Base-by-base conservation (phyloP, 176 grass and related monocot species). In the Cenchrus fungigraminus region DNA sequence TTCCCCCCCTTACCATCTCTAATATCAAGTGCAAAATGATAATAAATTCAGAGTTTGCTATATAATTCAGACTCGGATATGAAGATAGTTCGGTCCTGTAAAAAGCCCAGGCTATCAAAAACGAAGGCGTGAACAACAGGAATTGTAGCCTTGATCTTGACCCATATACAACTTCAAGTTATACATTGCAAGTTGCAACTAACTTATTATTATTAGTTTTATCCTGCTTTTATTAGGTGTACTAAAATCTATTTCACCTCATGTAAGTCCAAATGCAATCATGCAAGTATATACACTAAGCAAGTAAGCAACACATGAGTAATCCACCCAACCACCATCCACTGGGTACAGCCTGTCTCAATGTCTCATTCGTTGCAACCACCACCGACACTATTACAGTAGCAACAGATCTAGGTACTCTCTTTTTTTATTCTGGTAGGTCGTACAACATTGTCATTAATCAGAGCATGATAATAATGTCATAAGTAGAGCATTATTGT, bases 331-430 rank as follows among this genome's bases (percentile, higher is more conserved):
- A 54, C 89, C 17, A 90, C 68, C 84, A 74, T 44, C 80, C 50
- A 87, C 59, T 74, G 20, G 84, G 59, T 53, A 64, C 80, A 83
- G 80, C 50, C 80, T 83, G 56, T 74, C 68, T 45, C 15, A 40
- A 58, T 80, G 84, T 84, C 84, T 83, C 75, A 74, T 84, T 61
- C 61, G n/a, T 40, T 13, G 12, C 69, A 91, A 67, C 68, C 68
- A 87, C 81, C 80, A 28, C 68, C 75, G 76, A 69, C 80, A 54
- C 75, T 71, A 45, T 37, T 79, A 44, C 74, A 44, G 50, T 68
- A 3, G 59, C 52, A 68, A 14, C 28, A 55, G 72, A 74, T 74
- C 72, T 74, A 74, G 50, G 79, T 67, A 68, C 84, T 31, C 49
- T 31, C n/a, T 0, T 59, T 73, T 65, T 76, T 62, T 56, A 40